These are phyloP conservation scores for Staphylotrichum tortipilum DNA, from an alignment of 495 filamentous ascomycete species.

Conservation along the genomic window DNA sequence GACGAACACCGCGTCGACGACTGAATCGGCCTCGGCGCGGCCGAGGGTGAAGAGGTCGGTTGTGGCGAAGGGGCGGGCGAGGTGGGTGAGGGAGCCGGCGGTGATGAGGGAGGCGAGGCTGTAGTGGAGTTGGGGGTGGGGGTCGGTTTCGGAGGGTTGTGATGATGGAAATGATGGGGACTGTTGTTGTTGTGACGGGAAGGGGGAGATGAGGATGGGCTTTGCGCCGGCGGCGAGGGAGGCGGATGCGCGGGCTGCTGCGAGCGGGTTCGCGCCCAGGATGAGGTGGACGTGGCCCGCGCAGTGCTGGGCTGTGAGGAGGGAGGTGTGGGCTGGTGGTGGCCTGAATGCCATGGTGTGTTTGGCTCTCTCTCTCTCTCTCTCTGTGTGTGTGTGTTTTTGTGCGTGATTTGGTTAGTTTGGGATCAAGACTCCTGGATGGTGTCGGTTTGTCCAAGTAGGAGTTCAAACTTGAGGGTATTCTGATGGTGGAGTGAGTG, in stretches of 20 bases:
- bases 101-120: conserved; percentile 64
- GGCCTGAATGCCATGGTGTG: neutral
- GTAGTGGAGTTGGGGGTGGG: conserved; percentile 49
- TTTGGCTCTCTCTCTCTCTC: neutral
- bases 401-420: neutral
- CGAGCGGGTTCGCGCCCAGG: conserved; percentile 77
- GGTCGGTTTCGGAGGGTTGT: conserved; percentile 18
- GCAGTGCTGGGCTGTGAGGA: conserved; percentile 72
- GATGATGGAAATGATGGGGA: too few relatives aligned
- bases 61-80: conserved; percentile 60
- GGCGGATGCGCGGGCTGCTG: conserved; percentile 69
- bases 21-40: conserved; percentile 62
- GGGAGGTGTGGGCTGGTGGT: conserved; percentile 40
- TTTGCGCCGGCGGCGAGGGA: conserved; percentile 80
- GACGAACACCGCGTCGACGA: conserved; percentile 91
- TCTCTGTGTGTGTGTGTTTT: neutral
- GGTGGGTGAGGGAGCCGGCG: conserved; percentile 61
- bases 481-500: too few relatives aligned
- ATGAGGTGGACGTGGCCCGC: conserved; percentile 76
- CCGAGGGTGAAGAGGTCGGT: conserved; percentile 69
- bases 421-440: too few relatives aligned
- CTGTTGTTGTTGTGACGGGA: too few relatives aligned
- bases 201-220: conserved; percentile 68
- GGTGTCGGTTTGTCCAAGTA: too few relatives aligned
- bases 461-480: too few relatives aligned